Evolutionary conservation across 2,329 filamentous ascomycete genomes (phyloP), one percentile per base, ranked within the genome.

Genomic region (Phyllosticta capitalensis): DNA sequence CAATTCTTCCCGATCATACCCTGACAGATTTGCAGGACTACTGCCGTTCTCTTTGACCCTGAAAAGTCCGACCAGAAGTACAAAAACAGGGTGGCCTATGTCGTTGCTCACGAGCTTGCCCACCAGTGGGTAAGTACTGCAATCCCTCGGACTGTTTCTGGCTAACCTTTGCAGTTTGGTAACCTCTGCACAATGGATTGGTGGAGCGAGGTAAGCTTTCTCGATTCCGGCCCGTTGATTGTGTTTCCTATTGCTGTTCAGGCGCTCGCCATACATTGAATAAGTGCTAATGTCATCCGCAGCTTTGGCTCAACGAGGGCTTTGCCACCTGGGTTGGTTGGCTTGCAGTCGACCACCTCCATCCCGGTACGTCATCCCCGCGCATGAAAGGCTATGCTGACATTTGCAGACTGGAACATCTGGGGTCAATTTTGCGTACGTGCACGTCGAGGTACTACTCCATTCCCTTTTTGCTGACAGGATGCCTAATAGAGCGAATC

Each of bases 241-340:
- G 24, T n/a, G n/a, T n/a, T n/a, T n/a, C n/a, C n/a, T n/a, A n/a
- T n/a, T n/a, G n/a, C n/a, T n/a, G n/a, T n/a, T n/a, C n/a, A n/a
- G n/a, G n/a, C n/a, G n/a, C n/a, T n/a, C n/a, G n/a, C n/a, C n/a
- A n/a, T n/a, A n/a, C n/a, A n/a, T n/a, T n/a, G n/a, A n/a, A n/a
- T n/a, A n/a, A n/a, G 24, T 4, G 24, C n/a, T 51, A 24, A n/a
- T 19, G 5, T 12, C 14, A n/a, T 38, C 19, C 52, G 17, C 9
- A 74, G 76, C 82, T 94, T 49, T 96, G 91, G 91, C 81, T 95
- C 56, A 95, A 95, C 69, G 92, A 97, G 75, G 92, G 92, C 12
- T 99, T 99, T 70, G 94, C 94, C 50, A 99, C 94, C 2, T 97
- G 92, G 92, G 92, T 96, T 51, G 94, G 92, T 56, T 99, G 92